Base-by-base conservation (phyloP, 2,329 filamentous ascomycete species). In the Mollisia scopiformis region DNA sequence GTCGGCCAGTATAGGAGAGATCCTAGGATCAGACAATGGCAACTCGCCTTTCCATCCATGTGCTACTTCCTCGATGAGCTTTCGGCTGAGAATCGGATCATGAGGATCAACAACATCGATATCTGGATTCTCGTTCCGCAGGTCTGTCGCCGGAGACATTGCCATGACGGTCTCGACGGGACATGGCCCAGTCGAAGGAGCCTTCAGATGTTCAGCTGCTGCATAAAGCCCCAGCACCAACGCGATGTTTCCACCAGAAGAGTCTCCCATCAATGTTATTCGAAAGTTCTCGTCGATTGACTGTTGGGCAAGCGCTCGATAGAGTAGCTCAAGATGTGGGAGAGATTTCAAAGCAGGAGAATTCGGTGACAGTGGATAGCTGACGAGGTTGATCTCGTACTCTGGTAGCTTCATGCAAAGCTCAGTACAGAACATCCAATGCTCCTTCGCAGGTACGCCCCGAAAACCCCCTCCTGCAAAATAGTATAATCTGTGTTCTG, bases 391-490 rank as follows among this genome's bases (percentile, higher is more conserved):
- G 21, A 66, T 62, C 39, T 63, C 47, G 41, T 68, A 66, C 41
- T 61, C 31, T 14, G 57, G 66, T 11, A 65, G 50, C 25, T 62
- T 47, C 21, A 41, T 11, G 23, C 37, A 51, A 14, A 68, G 56
- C 41, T 65, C 60, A 14, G 64, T 57, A 19, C 58, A 63, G n/a
- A 66, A 46, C 21, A 47, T 28, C 66, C 63, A 68, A 30, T 68
- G 61, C 30, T 65, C 58, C 39, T 68, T 65, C 21, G 54, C 35
- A 0, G 62, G 50, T 5, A 31, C 21, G 1, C 57, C 57, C 16
- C 47, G 56, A 41, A 66, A 68, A 8, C 62, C 59, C 63, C 75
- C 75, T 28, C 74, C 73, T 19, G 74, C 72, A 59, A 77, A 78
- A 39, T 65, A 68, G 27, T 61, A 65, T 23, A 66, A 27, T 25